Evolutionary conservation across 345 rosid genomes (phyloP).

Genomic region (Salix koriyanagi): DNA sequence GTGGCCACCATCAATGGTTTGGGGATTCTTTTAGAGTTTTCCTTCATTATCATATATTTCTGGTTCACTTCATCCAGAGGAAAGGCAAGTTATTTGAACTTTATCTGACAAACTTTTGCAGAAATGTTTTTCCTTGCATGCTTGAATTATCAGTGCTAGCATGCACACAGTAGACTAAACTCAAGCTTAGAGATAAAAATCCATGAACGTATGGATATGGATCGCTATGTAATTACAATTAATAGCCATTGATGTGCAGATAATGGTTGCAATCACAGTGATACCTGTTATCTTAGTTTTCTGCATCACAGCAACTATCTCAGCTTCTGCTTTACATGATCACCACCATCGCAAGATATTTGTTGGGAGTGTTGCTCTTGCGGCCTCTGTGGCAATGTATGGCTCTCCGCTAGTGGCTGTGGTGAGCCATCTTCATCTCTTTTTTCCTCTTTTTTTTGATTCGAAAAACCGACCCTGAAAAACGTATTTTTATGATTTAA

Average conservation of each 20-base stretch:
- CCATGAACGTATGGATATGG: slow-evolving; percentile 3
- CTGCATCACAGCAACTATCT: slow-evolving; percentile 33
- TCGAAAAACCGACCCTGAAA: no score
- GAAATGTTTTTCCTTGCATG: background rate
- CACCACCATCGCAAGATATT: slow-evolving; percentile 61
- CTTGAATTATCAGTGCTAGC: background rate
- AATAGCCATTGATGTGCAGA: slow-evolving; percentile 32
- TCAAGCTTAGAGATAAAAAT: background rate
- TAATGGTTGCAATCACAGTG: slow-evolving; percentile 39
- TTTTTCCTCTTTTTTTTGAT: background rate
- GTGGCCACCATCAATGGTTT: slow-evolving; percentile 67
- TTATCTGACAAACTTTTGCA: background rate
- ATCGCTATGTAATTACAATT: background rate
- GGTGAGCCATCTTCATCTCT: slow-evolving; percentile 36
- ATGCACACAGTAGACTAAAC: background rate
- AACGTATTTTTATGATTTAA: accelerated
- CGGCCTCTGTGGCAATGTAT: slow-evolving; percentile 64
- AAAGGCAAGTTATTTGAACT: slow-evolving; percentile 43
- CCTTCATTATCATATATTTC: slow-evolving; percentile 58
- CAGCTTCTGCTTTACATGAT: slow-evolving; percentile 50
- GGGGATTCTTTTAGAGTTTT: slow-evolving; percentile 63
- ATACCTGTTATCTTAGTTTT: slow-evolving; percentile 36
- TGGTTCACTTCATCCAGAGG: slow-evolving; percentile 46
- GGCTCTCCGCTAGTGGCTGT: slow-evolving; percentile 66
- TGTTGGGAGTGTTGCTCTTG: slow-evolving; percentile 65